Evolutionary conservation across 1,139 yeast genomes (phyloP).

Genomic region (Blastobotrys persicus): DNA sequence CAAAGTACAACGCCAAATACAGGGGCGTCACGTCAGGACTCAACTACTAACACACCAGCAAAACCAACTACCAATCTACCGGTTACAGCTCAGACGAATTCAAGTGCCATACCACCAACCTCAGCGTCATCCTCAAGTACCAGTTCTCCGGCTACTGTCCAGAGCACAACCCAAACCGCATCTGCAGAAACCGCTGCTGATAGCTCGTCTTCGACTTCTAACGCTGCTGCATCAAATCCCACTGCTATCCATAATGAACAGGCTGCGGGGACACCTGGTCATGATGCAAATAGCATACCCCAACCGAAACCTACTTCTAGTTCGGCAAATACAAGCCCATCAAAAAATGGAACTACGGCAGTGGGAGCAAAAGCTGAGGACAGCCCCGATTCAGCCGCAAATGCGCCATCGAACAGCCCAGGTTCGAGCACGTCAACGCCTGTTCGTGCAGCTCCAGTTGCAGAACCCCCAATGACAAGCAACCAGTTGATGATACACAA

Average conservation of each 20-base stretch:
- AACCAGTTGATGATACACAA: conserved; percentile 80
- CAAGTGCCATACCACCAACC: too few species aligned
- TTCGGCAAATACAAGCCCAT: background rate
- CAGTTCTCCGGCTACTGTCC: background rate
- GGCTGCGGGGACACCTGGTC: background rate
- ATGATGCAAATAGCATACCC: background rate
- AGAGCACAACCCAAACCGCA: too few species aligned
- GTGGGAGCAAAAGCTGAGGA: conserved; percentile 4
- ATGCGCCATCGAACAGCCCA: background rate
- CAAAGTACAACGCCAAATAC: background rate
- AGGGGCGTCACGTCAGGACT: background rate
- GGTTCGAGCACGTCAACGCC: conserved; percentile 13
- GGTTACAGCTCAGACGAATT: too few species aligned
- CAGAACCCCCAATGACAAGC: conserved; percentile 37
- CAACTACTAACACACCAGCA: too few species aligned
- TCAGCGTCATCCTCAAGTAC: too few species aligned
- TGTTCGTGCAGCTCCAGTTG: conserved; percentile 13
- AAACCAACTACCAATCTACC: too few species aligned
- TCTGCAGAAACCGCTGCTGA: too few species aligned
- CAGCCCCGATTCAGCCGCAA: background rate
- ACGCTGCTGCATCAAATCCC: too few species aligned
- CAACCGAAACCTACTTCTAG: background rate
- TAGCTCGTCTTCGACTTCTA: too few species aligned
- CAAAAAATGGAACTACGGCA: background rate
- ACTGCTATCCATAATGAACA: too few species aligned